Evolutionary conservation across 2,329 filamentous ascomycete genomes (phyloP).

Genomic region (Cytospora paraplurivora): DNA sequence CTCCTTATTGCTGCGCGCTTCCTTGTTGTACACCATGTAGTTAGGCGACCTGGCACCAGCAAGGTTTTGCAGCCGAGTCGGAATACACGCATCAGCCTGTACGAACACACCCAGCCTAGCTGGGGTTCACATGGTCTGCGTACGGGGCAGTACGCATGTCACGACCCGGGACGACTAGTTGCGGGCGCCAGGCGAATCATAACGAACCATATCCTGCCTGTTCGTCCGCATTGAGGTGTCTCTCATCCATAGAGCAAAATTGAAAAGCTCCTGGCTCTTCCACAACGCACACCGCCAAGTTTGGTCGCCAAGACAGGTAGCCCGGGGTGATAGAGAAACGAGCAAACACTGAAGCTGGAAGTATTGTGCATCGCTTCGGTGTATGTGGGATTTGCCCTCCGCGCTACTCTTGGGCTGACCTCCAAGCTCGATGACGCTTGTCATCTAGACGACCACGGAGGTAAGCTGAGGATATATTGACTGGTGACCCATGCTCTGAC

Average conservation of each 20-base stretch:
- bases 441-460: constrained; percentile 8
- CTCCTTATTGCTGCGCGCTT: too few species aligned
- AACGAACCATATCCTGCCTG: not conserved
- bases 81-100: too few species aligned
- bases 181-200: not conserved
- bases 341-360: not conserved
- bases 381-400: constrained; percentile 5
- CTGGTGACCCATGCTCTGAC: not conserved
- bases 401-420: constrained; percentile 4
- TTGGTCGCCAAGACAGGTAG: not conserved
- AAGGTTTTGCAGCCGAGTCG: too few species aligned
- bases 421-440: constrained; percentile 1
- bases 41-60: too few species aligned
- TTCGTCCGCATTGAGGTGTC: not conserved
- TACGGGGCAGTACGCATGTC: not conserved
- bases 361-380: not conserved
- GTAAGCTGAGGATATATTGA: not conserved
- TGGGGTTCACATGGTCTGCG: not conserved
- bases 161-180: not conserved
- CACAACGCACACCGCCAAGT: constrained; percentile 7
- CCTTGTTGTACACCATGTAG: too few species aligned
- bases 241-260: not conserved
- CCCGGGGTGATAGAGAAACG: not conserved
- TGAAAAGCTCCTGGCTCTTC: not conserved
- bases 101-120: not conserved